Conservation (phyloP, 805 yeast species). For the Zygoascus bituminiphila region DNA sequence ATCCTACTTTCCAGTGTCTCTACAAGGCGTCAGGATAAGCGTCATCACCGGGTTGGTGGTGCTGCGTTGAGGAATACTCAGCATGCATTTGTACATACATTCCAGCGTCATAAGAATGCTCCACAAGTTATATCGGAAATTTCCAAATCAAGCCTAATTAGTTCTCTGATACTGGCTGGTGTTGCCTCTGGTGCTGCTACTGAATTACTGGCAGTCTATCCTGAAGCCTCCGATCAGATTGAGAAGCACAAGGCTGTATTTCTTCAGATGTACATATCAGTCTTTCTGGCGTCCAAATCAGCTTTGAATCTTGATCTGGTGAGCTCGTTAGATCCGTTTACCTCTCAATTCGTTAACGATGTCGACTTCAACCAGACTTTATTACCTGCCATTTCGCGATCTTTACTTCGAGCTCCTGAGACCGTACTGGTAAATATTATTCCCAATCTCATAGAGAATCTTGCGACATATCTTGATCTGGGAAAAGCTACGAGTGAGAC, state of each 20-base stretch:
- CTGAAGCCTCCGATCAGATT: conserved; percentile 15
- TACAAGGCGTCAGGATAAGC: conserved; percentile 6
- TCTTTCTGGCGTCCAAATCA: conserved; percentile 25
- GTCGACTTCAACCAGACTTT: conserved; percentile 34
- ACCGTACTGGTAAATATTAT: conserved; percentile 48
- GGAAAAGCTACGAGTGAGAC: conserved; percentile 36
- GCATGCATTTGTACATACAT: not conserved
- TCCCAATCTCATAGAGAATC: conserved; percentile 38
- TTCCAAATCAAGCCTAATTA: not conserved
- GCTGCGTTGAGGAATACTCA: not conserved
- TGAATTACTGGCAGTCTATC: conserved; percentile 19
- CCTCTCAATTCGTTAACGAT: conserved; percentile 36
- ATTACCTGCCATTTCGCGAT: conserved; percentile 61
- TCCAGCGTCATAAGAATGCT: not conserved
- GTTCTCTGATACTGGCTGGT: not conserved
- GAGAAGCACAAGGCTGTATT: conserved; percentile 13
- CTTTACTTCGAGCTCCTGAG: conserved; percentile 74
- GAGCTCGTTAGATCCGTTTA: conserved; percentile 35
- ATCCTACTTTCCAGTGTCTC: conserved; percentile 22
- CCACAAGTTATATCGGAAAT: not conserved
- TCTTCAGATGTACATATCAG: conserved; percentile 21
- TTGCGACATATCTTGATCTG: conserved; percentile 35
- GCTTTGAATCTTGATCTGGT: conserved; percentile 17
- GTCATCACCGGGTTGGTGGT: conserved; percentile 8
- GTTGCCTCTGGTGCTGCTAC: conserved; percentile 26